Conservation (phyloP, 768 basidiomycete species). For the Suillus placidus region DNA sequence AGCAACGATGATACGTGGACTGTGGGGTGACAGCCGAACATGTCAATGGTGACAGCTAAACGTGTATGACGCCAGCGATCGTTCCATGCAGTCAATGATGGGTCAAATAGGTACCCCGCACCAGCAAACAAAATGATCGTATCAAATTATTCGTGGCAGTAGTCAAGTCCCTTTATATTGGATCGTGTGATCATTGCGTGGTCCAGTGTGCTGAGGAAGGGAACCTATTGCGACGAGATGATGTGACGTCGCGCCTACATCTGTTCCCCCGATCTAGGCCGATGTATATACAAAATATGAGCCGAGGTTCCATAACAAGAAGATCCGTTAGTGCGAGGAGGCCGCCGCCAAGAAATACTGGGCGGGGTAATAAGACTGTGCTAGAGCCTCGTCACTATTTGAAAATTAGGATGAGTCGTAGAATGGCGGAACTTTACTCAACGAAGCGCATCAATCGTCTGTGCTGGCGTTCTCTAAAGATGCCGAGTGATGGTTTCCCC, state of each 20-base stretch:
- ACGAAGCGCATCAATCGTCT: neutral
- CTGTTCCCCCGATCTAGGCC: neutral
- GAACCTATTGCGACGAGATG: neutral
- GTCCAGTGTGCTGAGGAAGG: neutral
- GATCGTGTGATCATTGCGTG: neutral
- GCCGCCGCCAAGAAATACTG: neutral
- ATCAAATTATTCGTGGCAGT: constrained; percentile 2
- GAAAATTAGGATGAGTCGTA: neutral
- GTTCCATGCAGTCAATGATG: neutral
- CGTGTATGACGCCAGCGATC: neutral
- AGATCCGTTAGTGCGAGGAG: neutral
- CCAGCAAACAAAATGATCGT: constrained; percentile 5
- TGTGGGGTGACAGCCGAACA: neutral
- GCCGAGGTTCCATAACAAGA: neutral
- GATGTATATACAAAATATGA: neutral
- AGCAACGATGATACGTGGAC: neutral
- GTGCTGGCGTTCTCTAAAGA: neutral
- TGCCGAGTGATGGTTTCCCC: neutral
- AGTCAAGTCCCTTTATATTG: neutral
- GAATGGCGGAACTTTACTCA: neutral
- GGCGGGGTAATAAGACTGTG: constrained; percentile 1
- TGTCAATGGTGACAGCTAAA: neutral
- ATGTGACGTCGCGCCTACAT: neutral
- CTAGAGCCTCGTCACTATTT: neutral
- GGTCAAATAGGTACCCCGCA: neutral